These are phyloP conservation scores for Microcyclospora pomicola DNA, from an alignment of 2,329 filamentous ascomycete genomes.

Conservation along the genomic window DNA sequence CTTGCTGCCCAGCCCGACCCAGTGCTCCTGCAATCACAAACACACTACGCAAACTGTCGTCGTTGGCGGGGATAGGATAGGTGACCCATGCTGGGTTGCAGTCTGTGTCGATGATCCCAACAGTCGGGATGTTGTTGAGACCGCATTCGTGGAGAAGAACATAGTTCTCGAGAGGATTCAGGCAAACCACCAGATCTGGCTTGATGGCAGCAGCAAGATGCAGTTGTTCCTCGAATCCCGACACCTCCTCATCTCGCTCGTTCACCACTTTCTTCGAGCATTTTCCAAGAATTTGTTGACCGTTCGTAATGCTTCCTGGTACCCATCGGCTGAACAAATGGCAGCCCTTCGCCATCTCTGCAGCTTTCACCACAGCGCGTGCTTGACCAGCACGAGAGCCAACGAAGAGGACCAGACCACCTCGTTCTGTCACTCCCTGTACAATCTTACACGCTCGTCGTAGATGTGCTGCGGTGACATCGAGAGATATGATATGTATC, in stretches of 20 bases:
- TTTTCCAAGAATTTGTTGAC: conserved; percentile 67
- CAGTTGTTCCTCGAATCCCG: conserved; percentile 53
- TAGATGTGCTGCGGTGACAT: conserved; percentile 75
- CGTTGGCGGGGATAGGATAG: conserved; percentile 91
- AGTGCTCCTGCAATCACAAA: conserved; percentile 74
- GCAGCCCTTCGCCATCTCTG: conserved; percentile 62
- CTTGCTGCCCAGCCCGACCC: conserved; percentile 68
- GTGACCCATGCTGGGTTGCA: conserved; percentile 87
- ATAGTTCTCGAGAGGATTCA: conserved; percentile 90
- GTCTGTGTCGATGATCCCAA: conserved; percentile 90
- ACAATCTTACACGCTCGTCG: conserved; percentile 89
- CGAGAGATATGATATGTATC: conserved; percentile 64
- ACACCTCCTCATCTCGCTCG: conserved; percentile 50
- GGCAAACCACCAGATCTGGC: conserved; percentile 80
- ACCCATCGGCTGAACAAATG: conserved; percentile 91
- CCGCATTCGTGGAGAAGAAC: conserved; percentile 84
- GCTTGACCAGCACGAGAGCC: conserved; percentile 75
- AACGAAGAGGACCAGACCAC: conserved; percentile 79
- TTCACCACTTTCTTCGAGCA: conserved; percentile 64
- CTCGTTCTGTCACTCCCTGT: conserved; percentile 67
- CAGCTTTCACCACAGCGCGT: conserved; percentile 65
- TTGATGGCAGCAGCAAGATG: conserved; percentile 52
- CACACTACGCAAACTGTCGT: conserved; percentile 79
- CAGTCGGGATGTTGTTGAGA: conserved; percentile 75
- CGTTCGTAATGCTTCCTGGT: conserved; percentile 83